Percentiles rank a stretch among this genome's conserved stretches.
Evolutionary conservation across 495 filamentous ascomycete species (phyloP).

Genomic region (Mytilinidion resinicola): DNA sequence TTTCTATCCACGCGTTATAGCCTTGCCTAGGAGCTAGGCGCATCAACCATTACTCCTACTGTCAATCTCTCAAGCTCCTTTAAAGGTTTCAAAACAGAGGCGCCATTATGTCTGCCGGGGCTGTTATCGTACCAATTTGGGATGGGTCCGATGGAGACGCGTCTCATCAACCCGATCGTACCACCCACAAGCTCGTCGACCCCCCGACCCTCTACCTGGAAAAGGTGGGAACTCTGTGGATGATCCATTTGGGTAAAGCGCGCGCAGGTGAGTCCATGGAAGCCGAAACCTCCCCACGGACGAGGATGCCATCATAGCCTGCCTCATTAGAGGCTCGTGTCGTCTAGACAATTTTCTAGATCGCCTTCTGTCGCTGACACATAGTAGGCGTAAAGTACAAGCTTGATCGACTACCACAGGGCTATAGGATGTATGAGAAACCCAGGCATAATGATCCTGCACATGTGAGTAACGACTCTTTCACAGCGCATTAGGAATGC

Average conservation of each 20-base stretch:
- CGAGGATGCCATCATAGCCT: not conserved
- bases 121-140: slow-evolving; percentile 26
- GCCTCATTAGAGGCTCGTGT: too few species aligned
- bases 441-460: slow-evolving; percentile 37
- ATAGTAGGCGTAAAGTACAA: slow-evolving; percentile 43
- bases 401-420: slow-evolving; percentile 50
- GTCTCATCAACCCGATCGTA: slow-evolving; percentile 27
- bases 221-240: slow-evolving; percentile 31
- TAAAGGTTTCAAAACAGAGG: not conserved
- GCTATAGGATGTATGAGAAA: slow-evolving; percentile 47
- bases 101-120: slow-evolving; percentile 10
- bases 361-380: not conserved
- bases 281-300: not conserved
- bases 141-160: slow-evolving; percentile 35
- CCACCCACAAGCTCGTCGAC: slow-evolving; percentile 11
- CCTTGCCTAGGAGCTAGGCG: too few species aligned
- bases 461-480: slow-evolving; percentile 35
- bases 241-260: slow-evolving; percentile 20
- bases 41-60: too few species aligned
- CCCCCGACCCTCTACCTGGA: slow-evolving; percentile 32
- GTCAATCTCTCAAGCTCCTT: not conserved
- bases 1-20: too few species aligned
- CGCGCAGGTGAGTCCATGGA: slow-evolving; percentile 6
- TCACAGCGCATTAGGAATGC: too few species aligned
- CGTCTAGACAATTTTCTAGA: not conserved